Percentiles rank a stretch among this genome's conserved stretches.
Evolutionary conservation across 164 flowering plant species (phyloP).

Genomic region (Pachysandra terminalis): DNA sequence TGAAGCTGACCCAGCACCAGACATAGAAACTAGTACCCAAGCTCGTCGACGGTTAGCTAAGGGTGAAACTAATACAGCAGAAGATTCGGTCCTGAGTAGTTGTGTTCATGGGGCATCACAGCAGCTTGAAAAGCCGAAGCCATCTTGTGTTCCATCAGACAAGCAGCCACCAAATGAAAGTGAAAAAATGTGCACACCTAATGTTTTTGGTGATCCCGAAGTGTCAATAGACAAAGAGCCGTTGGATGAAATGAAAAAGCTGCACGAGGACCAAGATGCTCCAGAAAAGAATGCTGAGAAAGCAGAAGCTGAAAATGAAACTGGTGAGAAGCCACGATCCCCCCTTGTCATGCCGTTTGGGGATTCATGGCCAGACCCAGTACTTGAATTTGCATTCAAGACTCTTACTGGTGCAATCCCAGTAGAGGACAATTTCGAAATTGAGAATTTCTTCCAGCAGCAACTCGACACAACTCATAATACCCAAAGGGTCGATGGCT

Average conservation of each 20-base stretch:
- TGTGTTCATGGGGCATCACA: background rate
- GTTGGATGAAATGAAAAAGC: background rate
- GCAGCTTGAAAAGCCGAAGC: slow-evolving; percentile 2
- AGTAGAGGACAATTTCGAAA: slow-evolving; percentile 22
- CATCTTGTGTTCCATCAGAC: background rate
- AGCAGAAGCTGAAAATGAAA: slow-evolving; percentile 8
- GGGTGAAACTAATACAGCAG: slow-evolving; percentile 2
- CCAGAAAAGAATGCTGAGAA: slow-evolving; percentile 9
- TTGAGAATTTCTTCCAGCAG: slow-evolving; percentile 31
- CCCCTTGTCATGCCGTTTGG: slow-evolving; percentile 24
- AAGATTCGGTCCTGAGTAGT: background rate
- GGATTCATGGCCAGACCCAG: slow-evolving; percentile 40
- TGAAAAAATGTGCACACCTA: background rate
- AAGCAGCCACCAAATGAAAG: background rate
- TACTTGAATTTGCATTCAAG: slow-evolving; percentile 48
- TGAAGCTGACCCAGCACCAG: slow-evolving; percentile 26
- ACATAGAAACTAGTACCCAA: slow-evolving; percentile 20
- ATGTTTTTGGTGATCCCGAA: too few species aligned
- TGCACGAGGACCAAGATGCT: background rate
- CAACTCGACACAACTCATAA: slow-evolving; percentile 22
- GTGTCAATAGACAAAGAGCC: too few species aligned
- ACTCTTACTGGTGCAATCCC: slow-evolving; percentile 49
- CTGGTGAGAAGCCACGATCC: slow-evolving; percentile 18
- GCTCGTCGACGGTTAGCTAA: slow-evolving; percentile 11
- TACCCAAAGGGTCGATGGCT: slow-evolving; percentile 14